phyloP scores from a whole-genome alignment of 2,329 filamentous ascomycete genomes.

The Aspergillus ochraceoroseus region DNA sequence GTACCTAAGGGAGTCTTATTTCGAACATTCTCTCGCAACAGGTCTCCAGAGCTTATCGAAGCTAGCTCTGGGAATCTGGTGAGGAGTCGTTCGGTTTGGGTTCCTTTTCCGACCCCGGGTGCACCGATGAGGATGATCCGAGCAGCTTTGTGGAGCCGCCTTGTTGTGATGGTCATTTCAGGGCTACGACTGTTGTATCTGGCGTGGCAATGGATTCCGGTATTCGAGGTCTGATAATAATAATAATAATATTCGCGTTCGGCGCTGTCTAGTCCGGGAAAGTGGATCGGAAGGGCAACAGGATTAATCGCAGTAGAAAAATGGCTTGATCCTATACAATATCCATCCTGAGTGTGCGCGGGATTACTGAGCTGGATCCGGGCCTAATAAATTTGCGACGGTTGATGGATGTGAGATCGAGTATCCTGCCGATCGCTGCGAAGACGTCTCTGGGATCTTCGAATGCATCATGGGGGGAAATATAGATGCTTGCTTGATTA shows the following conservation, averaged over 20 bases:
- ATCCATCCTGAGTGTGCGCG: conserved; percentile 11
- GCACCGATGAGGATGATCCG: conserved; percentile 92
- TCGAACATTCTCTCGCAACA: conserved; percentile 89
- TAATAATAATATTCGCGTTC: not conserved
- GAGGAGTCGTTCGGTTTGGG: conserved; percentile 85
- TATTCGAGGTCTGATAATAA: not conserved
- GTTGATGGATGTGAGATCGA: conserved; percentile 1
- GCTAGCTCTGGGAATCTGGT: conserved; percentile 81
- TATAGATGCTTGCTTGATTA: conserved; percentile 26
- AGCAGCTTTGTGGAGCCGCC: conserved; percentile 68
- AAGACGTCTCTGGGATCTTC: conserved; percentile 8
- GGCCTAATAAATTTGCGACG: conserved; percentile 1
- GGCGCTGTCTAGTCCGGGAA: too few species aligned
- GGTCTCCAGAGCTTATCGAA: conserved; percentile 87
- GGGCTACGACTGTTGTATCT: not conserved
- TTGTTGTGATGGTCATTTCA: conserved; percentile 34
- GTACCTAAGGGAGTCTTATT: conserved; percentile 77
- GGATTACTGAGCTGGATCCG: not conserved
- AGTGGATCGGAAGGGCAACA: not conserved
- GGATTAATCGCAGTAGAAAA: too few species aligned
- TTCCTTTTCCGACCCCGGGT: conserved; percentile 95
- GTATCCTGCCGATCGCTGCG: conserved; percentile 7
- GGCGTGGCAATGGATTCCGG: not conserved
- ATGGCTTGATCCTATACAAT: conserved; percentile 11
- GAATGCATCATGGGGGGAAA: conserved; percentile 23